Conservation (phyloP, 1,284 basidiomycete species). For the Pholiota adiposa region DNA sequence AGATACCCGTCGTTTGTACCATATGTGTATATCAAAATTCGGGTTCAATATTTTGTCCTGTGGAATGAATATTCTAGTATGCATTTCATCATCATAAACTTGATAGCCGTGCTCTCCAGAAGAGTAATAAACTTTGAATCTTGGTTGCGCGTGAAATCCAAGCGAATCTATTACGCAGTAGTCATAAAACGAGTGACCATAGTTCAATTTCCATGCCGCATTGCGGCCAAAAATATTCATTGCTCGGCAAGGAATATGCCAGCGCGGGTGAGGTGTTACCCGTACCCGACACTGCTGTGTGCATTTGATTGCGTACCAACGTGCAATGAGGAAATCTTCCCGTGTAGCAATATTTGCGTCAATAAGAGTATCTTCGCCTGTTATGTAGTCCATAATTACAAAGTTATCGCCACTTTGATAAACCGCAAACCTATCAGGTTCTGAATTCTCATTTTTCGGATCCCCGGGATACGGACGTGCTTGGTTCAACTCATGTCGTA, state of each 20-base stretch:
- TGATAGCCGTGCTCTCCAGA: neutral
- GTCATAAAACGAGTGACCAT: neutral
- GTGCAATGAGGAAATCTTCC: neutral
- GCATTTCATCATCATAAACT: neutral
- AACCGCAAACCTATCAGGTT: neutral
- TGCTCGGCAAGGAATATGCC: neutral
- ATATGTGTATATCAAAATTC: neutral
- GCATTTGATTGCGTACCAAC: constrained; percentile 6
- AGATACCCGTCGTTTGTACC: neutral
- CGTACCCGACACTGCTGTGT: neutral
- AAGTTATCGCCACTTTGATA: neutral
- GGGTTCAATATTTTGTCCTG: neutral
- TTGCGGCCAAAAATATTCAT: neutral
- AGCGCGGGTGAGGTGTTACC: neutral
- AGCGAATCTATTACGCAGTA: neutral
- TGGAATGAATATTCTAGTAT: neutral
- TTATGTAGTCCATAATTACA: neutral
- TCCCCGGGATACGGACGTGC: constrained; percentile 7
- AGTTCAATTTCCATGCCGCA: neutral
- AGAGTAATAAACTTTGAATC: neutral
- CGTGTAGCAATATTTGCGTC: neutral
- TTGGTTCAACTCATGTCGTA: neutral
- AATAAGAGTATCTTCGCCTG: neutral
- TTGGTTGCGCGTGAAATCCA: neutral
- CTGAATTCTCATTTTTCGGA: neutral